Conservation (phyloP, 345 rosid genomes). For the Salix koriyanagi region DNA sequence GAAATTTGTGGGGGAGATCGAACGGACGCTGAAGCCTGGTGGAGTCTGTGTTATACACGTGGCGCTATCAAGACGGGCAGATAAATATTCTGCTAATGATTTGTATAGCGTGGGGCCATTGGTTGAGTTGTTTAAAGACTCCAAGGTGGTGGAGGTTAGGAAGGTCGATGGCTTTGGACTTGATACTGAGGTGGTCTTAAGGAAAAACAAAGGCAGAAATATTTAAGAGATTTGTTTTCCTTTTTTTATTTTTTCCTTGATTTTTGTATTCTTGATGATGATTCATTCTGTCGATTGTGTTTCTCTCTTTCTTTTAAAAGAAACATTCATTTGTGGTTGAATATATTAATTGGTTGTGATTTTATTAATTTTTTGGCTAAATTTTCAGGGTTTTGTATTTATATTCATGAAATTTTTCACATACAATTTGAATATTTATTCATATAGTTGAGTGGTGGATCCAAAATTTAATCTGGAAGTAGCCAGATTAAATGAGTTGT, state of each 20-base stretch:
- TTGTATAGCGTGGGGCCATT: constrained; percentile 32
- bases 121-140: constrained; percentile 22
- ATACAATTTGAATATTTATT: too few species aligned
- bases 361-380: too few species aligned
- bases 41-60: constrained; percentile 42
- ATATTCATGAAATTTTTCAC: too few species aligned
- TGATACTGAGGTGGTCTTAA: constrained; percentile 36
- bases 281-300: background rate
- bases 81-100: constrained; percentile 44
- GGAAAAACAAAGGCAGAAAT: constrained; percentile 8
- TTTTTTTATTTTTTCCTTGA: background rate
- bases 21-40: constrained; percentile 36
- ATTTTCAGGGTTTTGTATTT: too few species aligned
- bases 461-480: too few species aligned
- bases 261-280: background rate
- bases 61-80: constrained; percentile 29
- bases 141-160: constrained; percentile 26
- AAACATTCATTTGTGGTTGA: too few species aligned
- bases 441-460: too few species aligned
- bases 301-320: background rate
- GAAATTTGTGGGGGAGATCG: constrained; percentile 36
- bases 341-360: too few species aligned
- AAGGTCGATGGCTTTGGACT: constrained; percentile 40
- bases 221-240: background rate
- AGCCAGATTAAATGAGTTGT: too few species aligned